phyloP scores from a whole-genome alignment of 176 grass and related monocot species.

The Elaeis guineensis region DNA sequence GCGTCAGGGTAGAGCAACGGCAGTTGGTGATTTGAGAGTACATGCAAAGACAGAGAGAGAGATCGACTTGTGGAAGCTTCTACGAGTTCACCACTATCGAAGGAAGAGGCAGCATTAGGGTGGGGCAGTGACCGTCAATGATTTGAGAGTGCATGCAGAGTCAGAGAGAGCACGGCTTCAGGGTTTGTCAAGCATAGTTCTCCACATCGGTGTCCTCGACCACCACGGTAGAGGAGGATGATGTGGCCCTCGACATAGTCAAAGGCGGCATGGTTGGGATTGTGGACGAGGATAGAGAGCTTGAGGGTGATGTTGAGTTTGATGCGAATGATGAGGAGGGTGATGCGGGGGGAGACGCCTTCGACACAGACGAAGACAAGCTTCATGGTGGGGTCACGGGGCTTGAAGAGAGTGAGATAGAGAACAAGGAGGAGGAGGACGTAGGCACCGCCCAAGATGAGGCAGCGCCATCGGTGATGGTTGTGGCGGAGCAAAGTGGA shows the following conservation, averaged over 20 bases:
- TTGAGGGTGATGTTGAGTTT: slow-evolving; percentile 60
- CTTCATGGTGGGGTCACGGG: slow-evolving; percentile 40
- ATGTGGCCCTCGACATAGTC: slow-evolving; percentile 22
- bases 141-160: no score
- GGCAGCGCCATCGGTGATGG: slow-evolving; percentile 11
- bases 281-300: slow-evolving; percentile 44
- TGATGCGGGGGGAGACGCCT: slow-evolving; percentile 31
- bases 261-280: slow-evolving; percentile 70
- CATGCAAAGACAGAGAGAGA: no score
- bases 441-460: slow-evolving; percentile 22
- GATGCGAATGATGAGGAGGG: slow-evolving; percentile 20
- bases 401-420: slow-evolving; percentile 37
- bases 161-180: no score
- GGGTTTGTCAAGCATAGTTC: no score
- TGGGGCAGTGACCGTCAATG: no score
- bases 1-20: no score
- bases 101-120: no score
- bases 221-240: slow-evolving; percentile 44
- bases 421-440: slow-evolving; percentile 35
- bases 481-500: background rate
- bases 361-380: slow-evolving; percentile 35
- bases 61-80: no score
- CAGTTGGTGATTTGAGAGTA: no score
- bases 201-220: slow-evolving; percentile 41
- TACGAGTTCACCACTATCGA: no score